Base-by-base conservation (phyloP, 2,329 filamentous ascomycete species). In the Alternaria gaisen region DNA sequence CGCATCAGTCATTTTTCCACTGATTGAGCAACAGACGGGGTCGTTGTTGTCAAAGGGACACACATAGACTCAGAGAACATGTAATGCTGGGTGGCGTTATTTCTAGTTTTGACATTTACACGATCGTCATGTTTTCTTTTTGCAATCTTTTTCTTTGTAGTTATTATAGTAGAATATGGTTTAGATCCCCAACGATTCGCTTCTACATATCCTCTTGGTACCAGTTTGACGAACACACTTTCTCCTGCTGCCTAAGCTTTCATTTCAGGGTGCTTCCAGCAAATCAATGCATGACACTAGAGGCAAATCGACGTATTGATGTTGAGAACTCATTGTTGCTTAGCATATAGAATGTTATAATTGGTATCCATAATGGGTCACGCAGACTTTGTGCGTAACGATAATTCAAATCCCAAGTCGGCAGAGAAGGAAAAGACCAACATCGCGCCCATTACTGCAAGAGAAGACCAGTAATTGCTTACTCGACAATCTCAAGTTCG, bases 401-500 rank as follows among this genome's bases (percentile, higher is more conserved):
- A 50, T 11, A 3, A 36, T 26, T 14, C 32, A 38, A 4, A 5
- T 8, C 46, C 22, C 14, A 16, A 9, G 8, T n/a, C 14, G 16
- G 12, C 7, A 5, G 1, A 50, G 18, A 38, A 36, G 20, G 46
- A 36, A 38, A 50, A n/a, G 14, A 34, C 32, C 20, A 24, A 24
- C 14, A 26, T 50, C 8, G 16, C 12, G 8, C 1, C 30, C 10
- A 24, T 36, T 24, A 18, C 16, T 18, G 6, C 32, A 50, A 50
- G 20, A 22, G 14, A 36, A 50, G 46, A 20, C 22, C 32, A 26
- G 46, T 4, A 14, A 20, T 20, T 20, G 9, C 11, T 32, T 66
- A 90, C 70, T 87, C 85, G 36, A 91, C 78, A 72, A 93, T 88
- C 74, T 89, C 83, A 78, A 93, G 74, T 74, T 94, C 91, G 56